These are phyloP conservation scores for Coemansia nantahalensis DNA, from an alignment of 192 early-diverging fungal species.

Conservation along the genomic window DNA sequence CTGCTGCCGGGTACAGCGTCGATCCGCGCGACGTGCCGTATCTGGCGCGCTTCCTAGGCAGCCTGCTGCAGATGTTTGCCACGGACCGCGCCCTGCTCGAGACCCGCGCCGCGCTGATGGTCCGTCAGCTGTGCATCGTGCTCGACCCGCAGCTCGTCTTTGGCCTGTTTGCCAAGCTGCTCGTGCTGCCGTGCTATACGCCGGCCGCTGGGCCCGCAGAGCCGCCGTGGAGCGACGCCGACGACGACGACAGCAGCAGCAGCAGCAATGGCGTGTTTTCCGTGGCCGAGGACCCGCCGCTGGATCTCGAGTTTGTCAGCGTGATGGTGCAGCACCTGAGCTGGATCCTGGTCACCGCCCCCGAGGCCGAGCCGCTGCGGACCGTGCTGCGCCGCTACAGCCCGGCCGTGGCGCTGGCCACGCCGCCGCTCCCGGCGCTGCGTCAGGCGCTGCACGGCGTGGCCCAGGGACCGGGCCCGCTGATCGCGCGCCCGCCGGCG, in stretches of 20 bases:
- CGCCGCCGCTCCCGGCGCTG: slow-evolving; percentile 9
- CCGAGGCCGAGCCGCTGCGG: slow-evolving; percentile 82
- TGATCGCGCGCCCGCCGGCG: too few species aligned
- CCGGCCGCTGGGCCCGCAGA: background rate
- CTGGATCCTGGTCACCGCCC: slow-evolving; percentile 92
- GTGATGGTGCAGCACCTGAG: slow-evolving; percentile 98
- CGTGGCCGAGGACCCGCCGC: slow-evolving; percentile 3
- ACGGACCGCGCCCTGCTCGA: slow-evolving; percentile 87
- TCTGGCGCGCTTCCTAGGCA: slow-evolving; percentile 85
- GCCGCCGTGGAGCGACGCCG: too few species aligned
- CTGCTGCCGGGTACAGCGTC: slow-evolving; percentile 4
- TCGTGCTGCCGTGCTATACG: slow-evolving; percentile 56
- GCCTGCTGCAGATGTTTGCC: slow-evolving; percentile 85
- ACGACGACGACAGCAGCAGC: background rate
- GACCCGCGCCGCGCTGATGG: slow-evolving; percentile 84
- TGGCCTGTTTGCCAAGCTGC: slow-evolving; percentile 77
- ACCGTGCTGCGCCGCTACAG: slow-evolving; percentile 78
- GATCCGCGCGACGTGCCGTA: slow-evolving; percentile 49
- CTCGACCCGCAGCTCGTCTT: slow-evolving; percentile 92
- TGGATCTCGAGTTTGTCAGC: slow-evolving; percentile 79
- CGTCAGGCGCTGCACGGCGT: slow-evolving; percentile 3
- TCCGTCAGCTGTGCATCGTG: slow-evolving; percentile 88
- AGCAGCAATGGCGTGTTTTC: too few species aligned
- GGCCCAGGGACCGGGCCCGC: too few species aligned
- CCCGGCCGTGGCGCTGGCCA: slow-evolving; percentile 42